Evolutionary conservation across 2,329 filamentous ascomycete species (phyloP), one percentile per base, ranked within the genome.

Genomic region (Trichoderma semiorbis): DNA sequence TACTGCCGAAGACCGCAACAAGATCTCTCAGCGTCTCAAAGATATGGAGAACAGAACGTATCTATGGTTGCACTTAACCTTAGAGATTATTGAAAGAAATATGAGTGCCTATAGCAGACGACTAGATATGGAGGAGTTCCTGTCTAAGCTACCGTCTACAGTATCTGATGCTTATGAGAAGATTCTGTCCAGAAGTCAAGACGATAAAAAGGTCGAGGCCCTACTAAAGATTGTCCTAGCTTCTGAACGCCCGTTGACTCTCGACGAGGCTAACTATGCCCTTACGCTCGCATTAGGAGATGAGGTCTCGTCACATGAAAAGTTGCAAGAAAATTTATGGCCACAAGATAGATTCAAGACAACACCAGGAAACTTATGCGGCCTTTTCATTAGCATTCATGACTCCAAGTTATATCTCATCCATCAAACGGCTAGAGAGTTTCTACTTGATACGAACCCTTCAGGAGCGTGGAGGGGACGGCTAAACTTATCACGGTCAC

Each of bases 21-120:
- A 70, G 7, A 73, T 83, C 12, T 43, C 73, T 7, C 61, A 78
- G 7, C 68, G 76, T 3, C 76, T 84, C 1, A 78, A 75, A 21
- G 1, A 60, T 16, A 75, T 78, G 65, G 67, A 76, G 6, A 75
- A 82, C 36, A 76, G 79, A 16, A 84, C 81, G 1, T 84, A 84
- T 72, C 77, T 84, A 0, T 84, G 82, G 82, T 77, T 83, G 1
- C 71, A 77, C 72, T 77, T 83, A 0, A 80, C 74, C 0, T 73
- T 84, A 3, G 73, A 79, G n/a, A 74, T 81, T 5, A 78, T 83
- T 36, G 53, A 78, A 7, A 55, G 71, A 7, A 74, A 57, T 6
- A 66, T 50, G 2, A 63, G 72, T 58, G 36, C 21, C 6, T 78
- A 71, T 57, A 66, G 72, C 21, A 71, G 72, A 30, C 53, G 14